phyloP scores from a whole-genome alignment of 164 flowering plant genomes.

The Stephania cephalantha region DNA sequence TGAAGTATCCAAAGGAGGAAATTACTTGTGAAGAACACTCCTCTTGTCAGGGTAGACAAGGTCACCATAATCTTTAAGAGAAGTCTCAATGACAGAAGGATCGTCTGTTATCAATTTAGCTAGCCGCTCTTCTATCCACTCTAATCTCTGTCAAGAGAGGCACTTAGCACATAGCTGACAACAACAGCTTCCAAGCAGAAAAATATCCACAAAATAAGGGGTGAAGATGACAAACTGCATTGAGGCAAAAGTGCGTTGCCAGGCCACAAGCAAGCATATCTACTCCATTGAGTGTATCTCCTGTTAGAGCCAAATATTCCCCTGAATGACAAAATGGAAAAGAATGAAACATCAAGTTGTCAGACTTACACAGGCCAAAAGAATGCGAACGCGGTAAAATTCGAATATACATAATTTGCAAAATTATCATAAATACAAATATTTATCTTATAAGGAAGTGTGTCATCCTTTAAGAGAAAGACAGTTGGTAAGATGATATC shows the following conservation, averaged over 20 bases:
- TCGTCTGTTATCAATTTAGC: conserved; percentile 74
- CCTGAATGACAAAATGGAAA: conserved; percentile 35
- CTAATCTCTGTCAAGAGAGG: conserved; percentile 49
- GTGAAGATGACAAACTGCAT: conserved; percentile 41
- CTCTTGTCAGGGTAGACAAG: conserved; percentile 63
- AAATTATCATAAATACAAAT: conserved; percentile 2
- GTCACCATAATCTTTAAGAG: conserved; percentile 74
- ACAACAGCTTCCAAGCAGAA: neutral
- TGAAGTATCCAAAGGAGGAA: neutral
- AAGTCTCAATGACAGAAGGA: conserved; percentile 54
- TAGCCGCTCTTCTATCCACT: conserved; percentile 67
- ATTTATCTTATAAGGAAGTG: neutral
- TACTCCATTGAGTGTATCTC: conserved; percentile 86
- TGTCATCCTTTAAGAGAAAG: neutral
- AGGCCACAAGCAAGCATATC: conserved; percentile 95
- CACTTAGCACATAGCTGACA: conserved; percentile 9
- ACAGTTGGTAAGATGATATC: neutral
- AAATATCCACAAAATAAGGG: neutral
- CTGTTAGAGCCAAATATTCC: conserved; percentile 90
- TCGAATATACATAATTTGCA: neutral
- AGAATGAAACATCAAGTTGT: neutral
- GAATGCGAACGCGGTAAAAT: neutral
- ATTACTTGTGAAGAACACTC: conserved; percentile 62
- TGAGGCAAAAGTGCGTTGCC: conserved; percentile 82
- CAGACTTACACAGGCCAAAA: neutral